These are phyloP conservation scores for Geotrichum reessii DNA, from an alignment of 1,139 yeast genomes.

Conservation along the genomic window DNA sequence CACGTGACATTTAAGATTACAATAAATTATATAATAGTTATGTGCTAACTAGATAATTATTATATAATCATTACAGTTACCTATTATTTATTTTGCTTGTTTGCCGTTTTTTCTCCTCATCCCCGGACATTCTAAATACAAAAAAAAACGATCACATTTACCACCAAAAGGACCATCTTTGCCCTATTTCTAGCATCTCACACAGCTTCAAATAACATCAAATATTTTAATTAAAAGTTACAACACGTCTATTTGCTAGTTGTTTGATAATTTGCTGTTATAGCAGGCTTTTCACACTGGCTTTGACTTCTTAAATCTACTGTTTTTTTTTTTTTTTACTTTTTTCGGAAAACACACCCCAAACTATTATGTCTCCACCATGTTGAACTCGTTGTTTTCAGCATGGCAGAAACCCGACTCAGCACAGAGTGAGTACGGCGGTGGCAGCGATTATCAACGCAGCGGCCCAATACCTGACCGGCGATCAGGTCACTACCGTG, in stretches of 20 bases:
- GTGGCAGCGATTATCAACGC: not conserved
- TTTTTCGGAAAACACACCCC: not conserved
- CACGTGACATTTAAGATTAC: not conserved
- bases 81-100: not conserved
- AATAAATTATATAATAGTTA: too few species aligned
- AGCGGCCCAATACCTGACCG: not conserved
- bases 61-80: not conserved
- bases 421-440: slow-evolving; percentile 9
- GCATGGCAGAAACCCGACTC: slow-evolving; percentile 9
- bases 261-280: not conserved
- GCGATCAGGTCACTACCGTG: not conserved
- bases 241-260: not conserved
- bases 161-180: not conserved
- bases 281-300: not conserved
- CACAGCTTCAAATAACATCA: not conserved
- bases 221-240: not conserved
- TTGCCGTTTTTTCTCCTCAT: not conserved
- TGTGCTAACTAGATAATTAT: too few species aligned
- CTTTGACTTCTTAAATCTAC: not conserved
- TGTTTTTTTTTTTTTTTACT: not conserved
- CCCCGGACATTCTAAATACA: not conserved
- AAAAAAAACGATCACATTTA: not conserved
- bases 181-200: not conserved
- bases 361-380: not conserved
- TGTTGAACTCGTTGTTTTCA: slow-evolving; percentile 4